Conservation (phyloP, 2,329 filamentous ascomycete genomes). For the Xylaria sp. region DNA sequence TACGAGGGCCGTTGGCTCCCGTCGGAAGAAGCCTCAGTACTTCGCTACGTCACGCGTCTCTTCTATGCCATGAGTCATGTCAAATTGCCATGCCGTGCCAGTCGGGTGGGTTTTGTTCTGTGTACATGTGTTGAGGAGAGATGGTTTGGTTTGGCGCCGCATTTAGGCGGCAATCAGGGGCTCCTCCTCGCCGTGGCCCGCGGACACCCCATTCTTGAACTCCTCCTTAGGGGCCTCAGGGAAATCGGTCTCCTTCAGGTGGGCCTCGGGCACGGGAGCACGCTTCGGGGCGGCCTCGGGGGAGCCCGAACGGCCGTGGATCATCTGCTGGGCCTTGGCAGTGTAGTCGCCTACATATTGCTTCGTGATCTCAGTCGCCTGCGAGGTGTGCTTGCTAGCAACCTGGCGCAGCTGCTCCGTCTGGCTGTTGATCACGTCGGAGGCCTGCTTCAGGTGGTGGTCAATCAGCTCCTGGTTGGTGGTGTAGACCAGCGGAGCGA, state of each 20-base stretch:
- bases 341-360: conserved; percentile 70
- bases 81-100: conserved; percentile 26
- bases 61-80: conserved; percentile 31
- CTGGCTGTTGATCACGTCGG: conserved; percentile 62
- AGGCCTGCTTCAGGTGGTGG: conserved; percentile 59
- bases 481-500: conserved; percentile 65
- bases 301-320: conserved; percentile 53
- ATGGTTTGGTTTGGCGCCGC: conserved; percentile 14
- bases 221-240: conserved; percentile 48
- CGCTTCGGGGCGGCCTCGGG: conserved; percentile 46
- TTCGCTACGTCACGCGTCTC: conserved; percentile 27
- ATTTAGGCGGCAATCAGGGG: conserved; percentile 39
- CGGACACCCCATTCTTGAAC: conserved; percentile 39
- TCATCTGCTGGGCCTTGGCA: conserved; percentile 66
- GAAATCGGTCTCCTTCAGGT: conserved; percentile 51
- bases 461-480: conserved; percentile 73
- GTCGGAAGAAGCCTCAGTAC: conserved; percentile 19
- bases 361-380: conserved; percentile 66
- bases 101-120: conserved; percentile 15
- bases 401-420: conserved; percentile 63
- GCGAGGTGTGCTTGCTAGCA: conserved; percentile 65
- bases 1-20: conserved; percentile 13
- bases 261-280: conserved; percentile 26
- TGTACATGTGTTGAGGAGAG: conserved; percentile 20
- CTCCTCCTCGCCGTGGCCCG: conserved; percentile 34